Percentiles rank a stretch among this genome's conserved stretches.
Conservation (phyloP, 345 rosid genomes). For the Linum tenue region DNA sequence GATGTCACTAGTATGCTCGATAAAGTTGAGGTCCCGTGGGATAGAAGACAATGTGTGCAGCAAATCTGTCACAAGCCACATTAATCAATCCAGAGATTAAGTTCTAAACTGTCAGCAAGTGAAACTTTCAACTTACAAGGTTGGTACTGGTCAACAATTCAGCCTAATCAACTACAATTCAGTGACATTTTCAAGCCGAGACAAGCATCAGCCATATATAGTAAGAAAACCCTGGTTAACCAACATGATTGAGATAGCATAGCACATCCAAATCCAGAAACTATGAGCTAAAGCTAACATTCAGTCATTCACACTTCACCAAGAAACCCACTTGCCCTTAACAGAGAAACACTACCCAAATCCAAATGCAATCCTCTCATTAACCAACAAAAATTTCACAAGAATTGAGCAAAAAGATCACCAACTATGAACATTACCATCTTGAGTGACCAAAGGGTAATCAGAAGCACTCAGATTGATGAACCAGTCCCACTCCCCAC, state of each 20-base stretch:
- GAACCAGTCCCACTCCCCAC: slow-evolving; percentile 94
- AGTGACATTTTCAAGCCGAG: too few species aligned
- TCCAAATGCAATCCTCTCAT: background rate
- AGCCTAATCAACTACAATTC: background rate
- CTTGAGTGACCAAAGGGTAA: slow-evolving; percentile 87
- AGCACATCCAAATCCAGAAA: too few species aligned
- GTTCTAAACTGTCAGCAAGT: background rate
- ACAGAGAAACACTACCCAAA: background rate
- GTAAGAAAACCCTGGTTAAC: too few species aligned
- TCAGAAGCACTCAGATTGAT: slow-evolving; percentile 88
- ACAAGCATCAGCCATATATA: too few species aligned
- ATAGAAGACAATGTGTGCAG: slow-evolving; percentile 43
- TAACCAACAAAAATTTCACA: background rate
- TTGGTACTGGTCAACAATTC: background rate
- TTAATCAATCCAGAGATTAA: background rate
- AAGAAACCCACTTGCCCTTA: too few species aligned
- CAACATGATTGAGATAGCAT: too few species aligned
- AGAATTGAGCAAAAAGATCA: background rate
- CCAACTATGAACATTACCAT: slow-evolving; percentile 36
- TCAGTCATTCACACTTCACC: too few species aligned
- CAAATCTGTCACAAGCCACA: slow-evolving; percentile 51
- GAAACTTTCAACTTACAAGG: background rate
- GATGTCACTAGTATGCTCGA: slow-evolving; percentile 77
- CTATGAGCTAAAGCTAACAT: too few species aligned
- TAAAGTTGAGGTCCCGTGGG: slow-evolving; percentile 59